Evolutionary conservation across 1,139 yeast species (phyloP).

Genomic region (Pichia sp.): DNA sequence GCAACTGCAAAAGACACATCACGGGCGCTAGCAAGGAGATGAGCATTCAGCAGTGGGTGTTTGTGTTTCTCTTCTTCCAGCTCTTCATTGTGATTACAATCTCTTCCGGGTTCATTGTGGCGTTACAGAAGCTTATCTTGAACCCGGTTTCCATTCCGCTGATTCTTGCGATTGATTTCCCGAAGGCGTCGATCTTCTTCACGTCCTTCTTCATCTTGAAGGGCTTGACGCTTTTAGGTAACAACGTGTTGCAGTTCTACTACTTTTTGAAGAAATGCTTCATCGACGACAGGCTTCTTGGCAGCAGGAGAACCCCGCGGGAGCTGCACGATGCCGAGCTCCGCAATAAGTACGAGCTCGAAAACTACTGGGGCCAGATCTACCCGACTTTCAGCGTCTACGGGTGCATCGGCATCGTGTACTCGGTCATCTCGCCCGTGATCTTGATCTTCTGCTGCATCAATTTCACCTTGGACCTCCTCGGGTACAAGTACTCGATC

Average conservation of each 20-base stretch:
- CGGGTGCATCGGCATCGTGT: constrained; percentile 72
- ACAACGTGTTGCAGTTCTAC: constrained; percentile 53
- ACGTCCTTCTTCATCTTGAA: constrained; percentile 66
- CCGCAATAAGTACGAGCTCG: constrained; percentile 29
- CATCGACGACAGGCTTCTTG: constrained; percentile 19
- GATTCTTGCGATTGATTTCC: constrained; percentile 67
- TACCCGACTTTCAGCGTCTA: constrained; percentile 74
- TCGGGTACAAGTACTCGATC: constrained; percentile 67
- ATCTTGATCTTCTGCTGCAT: constrained; percentile 60
- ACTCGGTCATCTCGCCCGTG: constrained; percentile 72
- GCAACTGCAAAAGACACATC: constrained; percentile 46
- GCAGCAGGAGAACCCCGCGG: constrained; percentile 50
- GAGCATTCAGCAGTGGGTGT: constrained; percentile 63
- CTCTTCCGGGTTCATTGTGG: constrained; percentile 70
- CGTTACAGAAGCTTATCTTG: constrained; percentile 57
- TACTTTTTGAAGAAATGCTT: constrained; percentile 41
- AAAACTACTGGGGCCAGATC: constrained; percentile 63
- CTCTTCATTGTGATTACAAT: constrained; percentile 79
- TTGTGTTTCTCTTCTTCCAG: constrained; percentile 71
- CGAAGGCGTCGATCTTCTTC: constrained; percentile 78
- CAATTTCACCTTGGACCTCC: constrained; percentile 50
- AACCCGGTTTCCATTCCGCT: constrained; percentile 72
- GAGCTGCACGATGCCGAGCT: constrained; percentile 39
- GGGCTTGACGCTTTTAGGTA: constrained; percentile 70
- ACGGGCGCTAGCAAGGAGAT: constrained; percentile 55